phyloP scores from a whole-genome alignment of 139 green algal genomes.

The Volvox reticuliferus region DNA sequence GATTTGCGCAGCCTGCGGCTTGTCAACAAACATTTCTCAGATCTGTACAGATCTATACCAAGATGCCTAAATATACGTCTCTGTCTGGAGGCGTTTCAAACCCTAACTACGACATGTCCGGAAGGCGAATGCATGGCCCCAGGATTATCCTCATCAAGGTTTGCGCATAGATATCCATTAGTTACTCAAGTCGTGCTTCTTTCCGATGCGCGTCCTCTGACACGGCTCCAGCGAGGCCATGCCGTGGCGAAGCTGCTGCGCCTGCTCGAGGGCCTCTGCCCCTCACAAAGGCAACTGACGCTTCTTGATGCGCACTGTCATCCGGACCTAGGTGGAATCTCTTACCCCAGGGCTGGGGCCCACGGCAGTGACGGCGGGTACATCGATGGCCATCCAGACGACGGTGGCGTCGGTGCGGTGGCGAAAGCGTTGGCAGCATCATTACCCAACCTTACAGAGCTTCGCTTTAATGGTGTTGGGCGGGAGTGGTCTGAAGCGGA shows the following conservation, averaged over 20 bases:
- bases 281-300: background rate
- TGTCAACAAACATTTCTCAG: constrained; percentile 4
- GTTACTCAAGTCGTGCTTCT: background rate
- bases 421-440: background rate
- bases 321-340: background rate
- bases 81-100: background rate
- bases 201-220: background rate
- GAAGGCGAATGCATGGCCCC: background rate
- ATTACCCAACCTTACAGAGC: background rate
- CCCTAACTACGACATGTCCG: background rate
- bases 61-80: background rate
- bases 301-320: background rate
- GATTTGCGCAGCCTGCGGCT: constrained; percentile 9
- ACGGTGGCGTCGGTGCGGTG: background rate
- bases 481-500: too few species aligned
- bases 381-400: background rate
- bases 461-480: background rate
- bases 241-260: background rate
- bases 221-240: background rate
- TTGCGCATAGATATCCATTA: background rate
- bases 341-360: background rate
- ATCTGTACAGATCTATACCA: background rate
- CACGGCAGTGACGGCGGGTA: background rate
- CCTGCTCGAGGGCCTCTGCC: background rate
- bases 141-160: background rate